Evolutionary conservation across 2,329 filamentous ascomycete genomes (phyloP).

Genomic region (Tolypocladium ophioglossoides): DNA sequence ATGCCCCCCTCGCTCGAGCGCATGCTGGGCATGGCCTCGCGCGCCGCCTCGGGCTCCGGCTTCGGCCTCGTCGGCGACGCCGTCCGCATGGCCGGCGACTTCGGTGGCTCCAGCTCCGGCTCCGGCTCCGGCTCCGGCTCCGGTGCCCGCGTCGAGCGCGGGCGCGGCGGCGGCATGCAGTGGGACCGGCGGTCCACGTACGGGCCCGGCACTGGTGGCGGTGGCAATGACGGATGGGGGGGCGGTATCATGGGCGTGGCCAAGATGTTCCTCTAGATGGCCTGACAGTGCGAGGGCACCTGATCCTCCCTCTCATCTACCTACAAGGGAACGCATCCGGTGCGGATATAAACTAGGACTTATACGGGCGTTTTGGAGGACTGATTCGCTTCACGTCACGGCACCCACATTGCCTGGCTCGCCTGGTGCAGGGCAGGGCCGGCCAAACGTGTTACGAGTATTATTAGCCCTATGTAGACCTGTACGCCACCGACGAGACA

Average conservation of each 20-base stretch:
- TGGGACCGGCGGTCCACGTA: slow-evolving; percentile 29
- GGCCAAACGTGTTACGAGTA: not conserved
- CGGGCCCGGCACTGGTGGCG: slow-evolving; percentile 12
- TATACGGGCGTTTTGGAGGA: not conserved
- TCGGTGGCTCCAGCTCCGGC: slow-evolving; percentile 14
- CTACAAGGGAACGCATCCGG: not conserved
- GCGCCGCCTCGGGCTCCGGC: slow-evolving; percentile 33
- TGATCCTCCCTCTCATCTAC: not conserved
- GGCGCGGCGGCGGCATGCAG: slow-evolving; percentile 20
- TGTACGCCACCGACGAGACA: not conserved
- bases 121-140: slow-evolving; percentile 6
- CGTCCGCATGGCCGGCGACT: slow-evolving; percentile 38
- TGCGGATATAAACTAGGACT: not conserved
- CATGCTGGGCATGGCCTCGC: slow-evolving; percentile 43
- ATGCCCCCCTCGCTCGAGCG: slow-evolving; percentile 55
- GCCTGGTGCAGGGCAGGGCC: not conserved
- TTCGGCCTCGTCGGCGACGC: slow-evolving; percentile 44
- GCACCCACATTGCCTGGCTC: not conserved
- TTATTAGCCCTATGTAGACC: not conserved
- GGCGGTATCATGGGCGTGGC: slow-evolving; percentile 26
- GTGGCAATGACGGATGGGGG: slow-evolving; percentile 17
- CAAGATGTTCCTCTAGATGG: slow-evolving; percentile 24
- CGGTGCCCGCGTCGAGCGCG: slow-evolving; percentile 21
- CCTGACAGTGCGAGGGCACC: not conserved
- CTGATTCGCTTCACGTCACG: not conserved